Percentiles rank a stretch among this genome's conserved stretches.
phyloP scores from a whole-genome alignment of 2,329 filamentous ascomycete genomes.

The Fusarium brevicatenulatum region DNA sequence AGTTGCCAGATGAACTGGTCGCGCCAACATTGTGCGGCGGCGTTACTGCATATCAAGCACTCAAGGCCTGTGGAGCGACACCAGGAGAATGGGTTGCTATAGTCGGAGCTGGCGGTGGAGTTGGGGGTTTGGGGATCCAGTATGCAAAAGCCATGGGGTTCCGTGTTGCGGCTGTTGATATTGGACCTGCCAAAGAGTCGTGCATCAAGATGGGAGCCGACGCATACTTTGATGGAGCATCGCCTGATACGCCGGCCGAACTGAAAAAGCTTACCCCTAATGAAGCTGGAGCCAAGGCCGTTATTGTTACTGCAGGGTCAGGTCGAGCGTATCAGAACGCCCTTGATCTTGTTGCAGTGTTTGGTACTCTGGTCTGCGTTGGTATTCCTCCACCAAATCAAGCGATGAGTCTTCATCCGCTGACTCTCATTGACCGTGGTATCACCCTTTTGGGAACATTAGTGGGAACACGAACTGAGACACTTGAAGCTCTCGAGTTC shows the following conservation, averaged over 20 bases:
- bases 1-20: constrained; percentile 47
- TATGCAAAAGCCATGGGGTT: constrained; percentile 56
- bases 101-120: constrained; percentile 53
- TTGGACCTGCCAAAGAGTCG: constrained; percentile 45
- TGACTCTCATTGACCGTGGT: constrained; percentile 49
- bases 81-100: constrained; percentile 53
- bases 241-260: neutral
- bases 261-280: constrained; percentile 11
- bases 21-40: constrained; percentile 56
- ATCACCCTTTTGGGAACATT: constrained; percentile 49
- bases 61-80: constrained; percentile 47
- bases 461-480: constrained; percentile 52
- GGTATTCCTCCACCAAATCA: constrained; percentile 47
- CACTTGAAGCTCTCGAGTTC: constrained; percentile 55
- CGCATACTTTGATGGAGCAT: constrained; percentile 49
- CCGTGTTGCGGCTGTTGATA: constrained; percentile 53
- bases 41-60: constrained; percentile 55
- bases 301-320: constrained; percentile 48
- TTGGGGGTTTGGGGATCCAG: constrained; percentile 52
- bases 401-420: constrained; percentile 48
- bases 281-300: constrained; percentile 31
- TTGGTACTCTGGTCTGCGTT: constrained; percentile 54
- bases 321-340: constrained; percentile 49
- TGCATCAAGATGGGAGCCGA: constrained; percentile 49
- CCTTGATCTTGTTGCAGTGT: constrained; percentile 42